Percentiles rank a stretch among this genome's conserved stretches.
These are phyloP conservation scores for Asclepias syriaca DNA, from an alignment of 257 asterid species.

Conservation along the genomic window DNA sequence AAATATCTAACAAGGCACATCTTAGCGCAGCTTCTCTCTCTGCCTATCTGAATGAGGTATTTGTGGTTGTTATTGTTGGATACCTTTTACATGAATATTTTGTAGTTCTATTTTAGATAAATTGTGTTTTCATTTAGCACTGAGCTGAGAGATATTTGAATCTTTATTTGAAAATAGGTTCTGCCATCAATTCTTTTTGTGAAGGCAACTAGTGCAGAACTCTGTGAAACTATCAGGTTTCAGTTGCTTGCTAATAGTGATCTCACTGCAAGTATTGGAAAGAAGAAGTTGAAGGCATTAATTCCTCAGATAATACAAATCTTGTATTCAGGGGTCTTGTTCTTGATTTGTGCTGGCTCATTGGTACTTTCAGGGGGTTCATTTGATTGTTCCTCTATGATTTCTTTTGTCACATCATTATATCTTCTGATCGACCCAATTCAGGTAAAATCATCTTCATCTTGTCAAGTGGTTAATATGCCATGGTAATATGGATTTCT, in stretches of 20 bases:
- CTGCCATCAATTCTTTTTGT: slow-evolving; percentile 80
- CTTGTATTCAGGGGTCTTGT: slow-evolving; percentile 56
- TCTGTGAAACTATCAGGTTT: slow-evolving; percentile 64
- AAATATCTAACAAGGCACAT: slow-evolving; percentile 59
- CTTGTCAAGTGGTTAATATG: not conserved
- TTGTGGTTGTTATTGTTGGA: not conserved
- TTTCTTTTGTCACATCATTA: slow-evolving; percentile 76
- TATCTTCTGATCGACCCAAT: slow-evolving; percentile 77
- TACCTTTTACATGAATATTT: not conserved
- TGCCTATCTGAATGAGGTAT: slow-evolving; percentile 83
- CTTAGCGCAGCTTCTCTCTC: slow-evolving; percentile 71
- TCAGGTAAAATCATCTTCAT: slow-evolving; percentile 47
- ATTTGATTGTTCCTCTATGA: slow-evolving; percentile 42
- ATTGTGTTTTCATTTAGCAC: not conserved
- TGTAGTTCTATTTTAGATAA: not conserved
- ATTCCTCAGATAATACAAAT: slow-evolving; percentile 77
- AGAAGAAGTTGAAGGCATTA: slow-evolving; percentile 80
- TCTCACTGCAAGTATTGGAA: slow-evolving; percentile 48
- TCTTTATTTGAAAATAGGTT: slow-evolving; percentile 42
- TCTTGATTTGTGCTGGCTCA: slow-evolving; percentile 51
- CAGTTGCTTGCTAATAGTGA: slow-evolving; percentile 67
- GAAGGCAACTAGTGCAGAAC: slow-evolving; percentile 82
- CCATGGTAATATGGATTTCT: not conserved
- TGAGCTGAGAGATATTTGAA: slow-evolving; percentile 12
- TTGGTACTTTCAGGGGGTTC: slow-evolving; percentile 57